phyloP scores from a whole-genome alignment of 2,329 filamentous ascomycete genomes.

The Aspergillus sojae region DNA sequence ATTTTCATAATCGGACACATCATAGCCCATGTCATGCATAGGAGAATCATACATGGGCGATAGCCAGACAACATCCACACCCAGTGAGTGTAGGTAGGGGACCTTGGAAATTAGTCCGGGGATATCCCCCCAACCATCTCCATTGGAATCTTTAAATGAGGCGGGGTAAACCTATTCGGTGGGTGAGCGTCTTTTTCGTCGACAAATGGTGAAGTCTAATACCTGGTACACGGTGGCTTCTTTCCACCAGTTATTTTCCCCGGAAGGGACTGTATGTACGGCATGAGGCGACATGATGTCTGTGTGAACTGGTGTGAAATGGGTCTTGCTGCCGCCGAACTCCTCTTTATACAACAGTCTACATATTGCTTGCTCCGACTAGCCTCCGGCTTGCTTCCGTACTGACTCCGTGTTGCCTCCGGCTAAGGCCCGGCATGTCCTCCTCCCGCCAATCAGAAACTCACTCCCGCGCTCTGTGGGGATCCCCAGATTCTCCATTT shows the following conservation, averaged over 20 bases:
- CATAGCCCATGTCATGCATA: slow-evolving; percentile 71
- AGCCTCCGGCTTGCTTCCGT: slow-evolving; percentile 10
- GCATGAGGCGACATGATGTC: slow-evolving; percentile 22
- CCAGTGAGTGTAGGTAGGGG: slow-evolving; percentile 63
- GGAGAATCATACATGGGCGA: slow-evolving; percentile 68
- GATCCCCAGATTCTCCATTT: slow-evolving; percentile 6
- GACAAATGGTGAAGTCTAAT: not conserved
- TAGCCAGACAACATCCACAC: slow-evolving; percentile 68
- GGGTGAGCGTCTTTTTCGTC: not conserved
- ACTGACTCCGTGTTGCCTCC: not conserved
- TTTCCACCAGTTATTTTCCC: slow-evolving; percentile 39
- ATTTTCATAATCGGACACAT: slow-evolving; percentile 66
- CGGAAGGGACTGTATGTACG: slow-evolving; percentile 18
- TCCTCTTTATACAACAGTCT: not conserved
- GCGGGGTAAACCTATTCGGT: slow-evolving; percentile 28
- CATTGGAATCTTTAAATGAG: slow-evolving; percentile 56
- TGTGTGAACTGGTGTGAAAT: not conserved
- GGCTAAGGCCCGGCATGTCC: not conserved
- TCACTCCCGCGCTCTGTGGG: not conserved
- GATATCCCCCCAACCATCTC: slow-evolving; percentile 66
- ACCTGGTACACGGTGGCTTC: slow-evolving; percentile 38
- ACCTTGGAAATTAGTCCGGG: slow-evolving; percentile 65
- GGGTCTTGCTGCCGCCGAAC: not conserved
- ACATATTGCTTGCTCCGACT: slow-evolving; percentile 9
- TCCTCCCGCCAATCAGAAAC: not conserved